Base-by-base conservation (phyloP, 2,329 filamentous ascomycete genomes). In the Penicillium rolfsii region DNA sequence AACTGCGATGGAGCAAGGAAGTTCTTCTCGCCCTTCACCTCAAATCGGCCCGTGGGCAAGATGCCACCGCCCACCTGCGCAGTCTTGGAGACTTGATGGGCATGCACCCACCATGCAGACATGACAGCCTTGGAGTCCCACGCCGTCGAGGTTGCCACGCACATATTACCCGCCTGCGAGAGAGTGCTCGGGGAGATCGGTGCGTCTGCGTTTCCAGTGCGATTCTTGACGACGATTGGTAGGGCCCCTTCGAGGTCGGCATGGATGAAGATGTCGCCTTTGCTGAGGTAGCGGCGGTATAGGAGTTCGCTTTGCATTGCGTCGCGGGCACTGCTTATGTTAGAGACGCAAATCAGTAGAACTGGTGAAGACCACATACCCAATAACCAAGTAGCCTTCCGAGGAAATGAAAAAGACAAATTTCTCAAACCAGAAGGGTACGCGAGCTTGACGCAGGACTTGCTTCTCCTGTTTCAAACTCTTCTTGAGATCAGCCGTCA, bases 81-180 rank as follows among this genome's bases (percentile, higher is more conserved):
- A 36, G 87, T 91, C 78, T 98, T 98, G 9, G 91, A 92, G 0
- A 99, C 91, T 74, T 98, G 93, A 57, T 94, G 89, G 1, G 91
- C 89, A 63, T 89, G 88, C 0, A 96, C 94, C 95, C 95, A 99
- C 89, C 91, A 99, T 8, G 94, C 93, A 19, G 91, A 89, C 91
- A 98, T 96, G 16, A 92, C 87, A 8, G 94, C 94, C 76, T 99
- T 99, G 1, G 91, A 94, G 62, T 98, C 95, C 95, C 95, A 99
- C 0, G 94, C 95, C 59, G 83, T 89, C 1, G 93, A 97, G 8
- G 91, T 90, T 64, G 91, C 91, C 5, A 99, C 90, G 0, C 90
- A 88, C 33, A 97, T 79, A 48, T 89, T 89, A 0, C 95, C 95
- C 4, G 95, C 95, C 78, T 99, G 95, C 0, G 91, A 90, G 2